Evolutionary conservation across 1,139 yeast genomes (phyloP), one percentile per base, ranked within the genome.

Genomic region (Magnusiomyces suaveolens): DNA sequence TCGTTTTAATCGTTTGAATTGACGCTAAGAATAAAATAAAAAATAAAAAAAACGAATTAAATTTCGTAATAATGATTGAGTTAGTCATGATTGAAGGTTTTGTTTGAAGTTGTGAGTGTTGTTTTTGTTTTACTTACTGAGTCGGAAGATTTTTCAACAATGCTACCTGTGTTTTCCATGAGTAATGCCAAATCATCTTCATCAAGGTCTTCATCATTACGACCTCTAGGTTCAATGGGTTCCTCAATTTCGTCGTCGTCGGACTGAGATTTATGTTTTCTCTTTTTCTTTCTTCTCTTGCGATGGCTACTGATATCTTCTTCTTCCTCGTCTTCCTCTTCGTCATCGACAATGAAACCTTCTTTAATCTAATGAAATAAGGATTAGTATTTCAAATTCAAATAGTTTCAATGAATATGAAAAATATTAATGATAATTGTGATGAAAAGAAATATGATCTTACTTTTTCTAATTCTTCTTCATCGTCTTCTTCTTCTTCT

Each of bases 331-430:
- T 71, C 79, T 16, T 72, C 82, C 36, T 78, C 94, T 53, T 85
- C 95, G 62, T 88, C 96, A 63, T 88, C 97, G 14, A 89, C 97
- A 65, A 90, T 90, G 70, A 90, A 89, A 0, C 97, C 97, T 61
- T 88, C 96, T 55, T 92, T 82, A 46, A 90, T 84, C 68, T 82
- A 56, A 49, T 51, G 52, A 43, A 54, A 46, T 20, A 25, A 26
- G n/a, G 32, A 39, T 41, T 18, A 44, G 43, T 12, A 3, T 43
- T 48, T 16, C 32, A 41, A 41, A 43, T 3, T 8, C 1, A n/a
- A 39, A 12, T 16, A n/a, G n/a, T n/a, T n/a, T n/a, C n/a, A n/a
- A n/a, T n/a, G n/a, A n/a, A n/a, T n/a, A n/a, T n/a, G n/a, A n/a
- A n/a, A n/a, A n/a, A n/a, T n/a, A n/a, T n/a, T n/a, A 29, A 29